Evolutionary conservation across 2,329 filamentous ascomycete genomes (phyloP).

Genomic region (Aspergillus calidoustus): DNA sequence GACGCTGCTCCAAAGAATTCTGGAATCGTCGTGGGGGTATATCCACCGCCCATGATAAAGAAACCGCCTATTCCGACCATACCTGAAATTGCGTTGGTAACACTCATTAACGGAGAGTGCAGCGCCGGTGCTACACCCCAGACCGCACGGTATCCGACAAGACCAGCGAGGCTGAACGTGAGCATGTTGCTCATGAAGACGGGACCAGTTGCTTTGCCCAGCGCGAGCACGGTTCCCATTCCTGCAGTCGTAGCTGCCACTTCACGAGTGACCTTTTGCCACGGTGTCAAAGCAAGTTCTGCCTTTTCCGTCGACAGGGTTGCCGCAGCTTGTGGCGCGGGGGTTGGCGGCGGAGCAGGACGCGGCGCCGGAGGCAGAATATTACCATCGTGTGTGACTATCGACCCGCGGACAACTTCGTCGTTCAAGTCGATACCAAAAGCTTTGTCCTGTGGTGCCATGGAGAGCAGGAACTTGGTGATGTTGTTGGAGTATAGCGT

Average conservation of each 20-base stretch:
- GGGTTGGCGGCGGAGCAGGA: conserved; percentile 61
- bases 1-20: conserved; percentile 78
- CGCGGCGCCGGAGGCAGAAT: conserved; percentile 77
- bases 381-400: conserved; percentile 78
- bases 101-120: conserved; percentile 88
- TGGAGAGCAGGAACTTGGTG: conserved; percentile 82
- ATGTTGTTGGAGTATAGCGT: conserved; percentile 94
- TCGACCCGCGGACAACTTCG: conserved; percentile 83
- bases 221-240: conserved; percentile 74
- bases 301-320: conserved; percentile 56
- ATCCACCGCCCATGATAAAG: conserved; percentile 86
- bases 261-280: conserved; percentile 77
- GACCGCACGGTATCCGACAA: conserved; percentile 86
- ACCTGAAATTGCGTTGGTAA: conserved; percentile 86
- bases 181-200: conserved; percentile 89
- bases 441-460: conserved; percentile 75
- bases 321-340: conserved; percentile 55
- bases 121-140: conserved; percentile 85
- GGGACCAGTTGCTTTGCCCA: conserved; percentile 81
- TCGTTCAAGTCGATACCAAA: conserved; percentile 82
- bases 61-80: conserved; percentile 89
- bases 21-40: conserved; percentile 75
- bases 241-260: conserved; percentile 75
- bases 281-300: conserved; percentile 73
- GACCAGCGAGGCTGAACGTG: conserved; percentile 78